Evolutionary conservation across 257 asterid genomes (phyloP), one percentile per base, ranked within the genome.

Genomic region (Rubia yunnanensis): DNA sequence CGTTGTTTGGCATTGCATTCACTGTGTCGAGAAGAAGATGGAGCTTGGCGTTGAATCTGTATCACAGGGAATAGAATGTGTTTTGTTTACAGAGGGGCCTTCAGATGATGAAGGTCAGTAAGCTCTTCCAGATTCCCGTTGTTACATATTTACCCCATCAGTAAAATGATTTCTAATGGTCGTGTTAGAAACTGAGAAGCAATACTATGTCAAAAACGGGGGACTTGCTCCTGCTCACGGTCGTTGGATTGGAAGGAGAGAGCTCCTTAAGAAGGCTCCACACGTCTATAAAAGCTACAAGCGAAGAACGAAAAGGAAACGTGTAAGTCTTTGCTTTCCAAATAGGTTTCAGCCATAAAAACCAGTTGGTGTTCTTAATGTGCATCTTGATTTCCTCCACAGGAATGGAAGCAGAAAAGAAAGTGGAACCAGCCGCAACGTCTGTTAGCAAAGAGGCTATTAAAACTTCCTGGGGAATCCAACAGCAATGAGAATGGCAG

Each of bases 221-320:
- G 77, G 77, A 48, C 74, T 78, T 57, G 77, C 79, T 56, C 79
- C 74, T 63, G 70, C 67, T 63, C 82, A 74, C 59, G 74, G 56
- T 26, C 20, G 61, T 50, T 78, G 82, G 77, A 65, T 78, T 35
- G 59, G 76, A 56, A 64, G 72, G 60, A 34, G 22, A 60, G 46
- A 64, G 20, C 44, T 77, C 53, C 17, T 6, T 66, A 39, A 62
- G 22, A 70, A 70, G 38, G 70, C 63, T 56, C 65, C 66, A 34
- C 14, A n/a, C 26, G 27, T 74, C 7, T 73, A 32, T 20, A 48
- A 41, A 56, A 60, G 60, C 1, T 63, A 44, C 56, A 58, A 52
- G 69, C 14, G 48, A 39, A 39, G 48, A 44, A n/a, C n/a, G n/a
- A 70, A 65, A 67, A 30, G 46, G 1, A 15, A 35, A 23, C 55